Conservation (phyloP, 768 basidiomycete genomes). For the Baorangia bicolor region DNA sequence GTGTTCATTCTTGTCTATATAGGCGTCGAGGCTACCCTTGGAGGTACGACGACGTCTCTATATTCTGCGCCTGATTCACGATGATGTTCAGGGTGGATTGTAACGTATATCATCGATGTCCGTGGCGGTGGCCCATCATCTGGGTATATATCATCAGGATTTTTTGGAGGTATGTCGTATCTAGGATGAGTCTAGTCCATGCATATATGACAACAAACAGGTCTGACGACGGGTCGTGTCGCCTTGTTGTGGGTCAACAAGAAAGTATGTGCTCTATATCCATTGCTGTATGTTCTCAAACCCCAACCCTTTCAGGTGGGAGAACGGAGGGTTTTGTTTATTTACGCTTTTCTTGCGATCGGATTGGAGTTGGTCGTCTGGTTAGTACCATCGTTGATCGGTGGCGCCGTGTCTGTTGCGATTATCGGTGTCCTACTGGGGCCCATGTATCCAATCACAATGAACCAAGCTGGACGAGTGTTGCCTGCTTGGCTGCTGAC, state of each 20-base stretch:
- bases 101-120: constrained; percentile 51
- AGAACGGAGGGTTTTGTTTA: constrained; percentile 50
- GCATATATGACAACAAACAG: constrained; percentile 30
- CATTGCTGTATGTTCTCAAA: background rate
- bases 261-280: constrained; percentile 33
- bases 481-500: constrained; percentile 70
- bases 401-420: constrained; percentile 53
- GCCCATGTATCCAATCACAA: constrained; percentile 53
- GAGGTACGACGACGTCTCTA: constrained; percentile 29
- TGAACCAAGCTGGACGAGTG: constrained; percentile 68
- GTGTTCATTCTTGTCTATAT: constrained; percentile 67
- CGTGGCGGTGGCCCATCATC: constrained; percentile 47
- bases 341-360: constrained; percentile 53
- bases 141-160: constrained; percentile 54
- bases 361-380: constrained; percentile 58
- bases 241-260: constrained; percentile 55
- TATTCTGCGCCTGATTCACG: background rate
- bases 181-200: background rate
- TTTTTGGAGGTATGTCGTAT: constrained; percentile 47
- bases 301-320: constrained; percentile 40
- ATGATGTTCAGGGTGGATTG: constrained; percentile 58
- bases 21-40: constrained; percentile 59
- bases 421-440: constrained; percentile 56
- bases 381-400: constrained; percentile 53
- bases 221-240: constrained; percentile 57